Evolutionary conservation across 441 rosid species (phyloP).

Genomic region (Euphorbia celastroides): DNA sequence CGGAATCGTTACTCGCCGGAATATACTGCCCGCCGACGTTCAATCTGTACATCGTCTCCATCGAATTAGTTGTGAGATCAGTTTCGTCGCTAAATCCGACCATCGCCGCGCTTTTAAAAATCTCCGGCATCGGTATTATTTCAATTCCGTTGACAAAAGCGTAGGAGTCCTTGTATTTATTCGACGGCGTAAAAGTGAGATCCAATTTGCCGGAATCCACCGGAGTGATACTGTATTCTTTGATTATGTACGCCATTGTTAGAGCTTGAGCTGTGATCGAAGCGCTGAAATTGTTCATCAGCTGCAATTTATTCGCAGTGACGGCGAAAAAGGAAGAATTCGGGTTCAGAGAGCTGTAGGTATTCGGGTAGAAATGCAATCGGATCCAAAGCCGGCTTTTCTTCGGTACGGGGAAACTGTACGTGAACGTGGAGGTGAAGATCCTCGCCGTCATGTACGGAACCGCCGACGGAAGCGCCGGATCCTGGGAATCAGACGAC

Average conservation of each 20-base stretch:
- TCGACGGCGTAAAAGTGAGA: constrained; percentile 45
- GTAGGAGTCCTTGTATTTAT: constrained; percentile 35
- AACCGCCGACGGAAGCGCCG: constrained; percentile 61
- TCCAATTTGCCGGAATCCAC: constrained; percentile 32
- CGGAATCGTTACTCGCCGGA: constrained; percentile 43
- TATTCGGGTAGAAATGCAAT: constrained; percentile 65
- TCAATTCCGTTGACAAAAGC: constrained; percentile 73
- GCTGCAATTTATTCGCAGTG: constrained; percentile 46
- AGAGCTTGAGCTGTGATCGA: constrained; percentile 57
- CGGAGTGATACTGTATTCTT: constrained; percentile 55
- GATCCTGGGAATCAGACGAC: constrained; percentile 53
- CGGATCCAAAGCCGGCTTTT: constrained; percentile 49
- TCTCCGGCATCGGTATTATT: constrained; percentile 46
- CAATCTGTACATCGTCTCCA: constrained; percentile 50
- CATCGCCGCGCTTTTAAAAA: constrained; percentile 33
- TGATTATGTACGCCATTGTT: constrained; percentile 56
- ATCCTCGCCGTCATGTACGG: constrained; percentile 80
- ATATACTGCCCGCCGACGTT: constrained; percentile 67
- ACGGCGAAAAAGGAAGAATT: constrained; percentile 42
- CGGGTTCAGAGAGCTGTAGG: constrained; percentile 43
- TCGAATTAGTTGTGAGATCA: constrained; percentile 27
- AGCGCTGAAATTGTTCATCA: constrained; percentile 69
- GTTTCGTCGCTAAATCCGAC: constrained; percentile 41
- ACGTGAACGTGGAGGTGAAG: constrained; percentile 46
- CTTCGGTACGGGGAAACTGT: constrained; percentile 39